Base-by-base conservation (phyloP, 371 early-diverging fungal species). In the Capillidium rhysosporum region DNA sequence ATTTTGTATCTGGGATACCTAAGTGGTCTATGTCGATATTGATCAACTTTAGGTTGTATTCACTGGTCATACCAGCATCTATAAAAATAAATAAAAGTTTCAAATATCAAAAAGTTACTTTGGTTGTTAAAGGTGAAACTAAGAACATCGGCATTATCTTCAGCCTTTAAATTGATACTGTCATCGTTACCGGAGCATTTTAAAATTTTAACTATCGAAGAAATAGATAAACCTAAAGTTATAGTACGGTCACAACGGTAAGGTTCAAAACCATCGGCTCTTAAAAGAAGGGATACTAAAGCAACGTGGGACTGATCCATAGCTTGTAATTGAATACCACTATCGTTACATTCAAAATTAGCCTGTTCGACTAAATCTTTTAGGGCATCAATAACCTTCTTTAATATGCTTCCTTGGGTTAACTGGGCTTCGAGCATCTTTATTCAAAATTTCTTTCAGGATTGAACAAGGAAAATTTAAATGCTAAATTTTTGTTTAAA, bases 221-320 rank as follows among this genome's bases (percentile, higher is more conserved):
- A 66, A 46, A 98, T 67, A 65, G 84, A 89, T 64, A 98, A 75
- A 57, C 98, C 98, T 48, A 98, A 77, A 39, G 89, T 79, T 49
- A 92, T 68, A 67, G 82, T 82, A 61, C 92, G 80, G 70, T 97
- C 94, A 67, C 90, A 92, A 56, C 98, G 82, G 75, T 84, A 98
- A 56, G 89, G 88, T 59, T 90, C 88, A 65, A 98, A 98, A 16
- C 88, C 92, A 47, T 85, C 81, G 38, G 82, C 68, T 53, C 89
- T 79, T 44, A 97, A 71, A 59, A 91, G 68, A 57, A 96, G 77
- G 26, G 92, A 75, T 8, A 92, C 92, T 52, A 98, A 77, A 21
- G 95, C 93, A 16, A 98, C 92, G 69, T 98, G 96, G 39, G 93
- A 84, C 73, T 82, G 88, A 71, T 98, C 98, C 96, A 98, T 98